Evolutionary conservation across 2,329 filamentous ascomycete species (phyloP).

Genomic region (Fusarium longipes): DNA sequence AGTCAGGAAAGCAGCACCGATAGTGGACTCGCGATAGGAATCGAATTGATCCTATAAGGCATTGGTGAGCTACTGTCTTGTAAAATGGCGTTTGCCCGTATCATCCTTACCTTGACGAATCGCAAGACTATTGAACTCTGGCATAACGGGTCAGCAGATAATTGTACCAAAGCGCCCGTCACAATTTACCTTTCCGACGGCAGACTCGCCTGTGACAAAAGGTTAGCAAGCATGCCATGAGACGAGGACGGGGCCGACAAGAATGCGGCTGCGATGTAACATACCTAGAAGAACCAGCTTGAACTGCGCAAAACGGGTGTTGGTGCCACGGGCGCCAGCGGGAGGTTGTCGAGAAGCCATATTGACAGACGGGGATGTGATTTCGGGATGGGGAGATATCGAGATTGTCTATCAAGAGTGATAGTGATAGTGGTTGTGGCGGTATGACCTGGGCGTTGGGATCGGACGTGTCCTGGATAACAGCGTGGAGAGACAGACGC

Average conservation of each 20-base stretch:
- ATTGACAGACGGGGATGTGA: slow-evolving; percentile 50
- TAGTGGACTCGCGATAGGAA: slow-evolving; percentile 94
- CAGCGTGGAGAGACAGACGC: slow-evolving; percentile 34
- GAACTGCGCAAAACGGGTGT: slow-evolving; percentile 96
- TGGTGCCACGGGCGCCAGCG: slow-evolving; percentile 70
- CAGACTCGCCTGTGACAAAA: slow-evolving; percentile 82
- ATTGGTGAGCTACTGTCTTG: slow-evolving; percentile 28
- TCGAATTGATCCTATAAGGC: slow-evolving; percentile 92
- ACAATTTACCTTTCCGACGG: slow-evolving; percentile 88
- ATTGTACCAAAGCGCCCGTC: slow-evolving; percentile 5
- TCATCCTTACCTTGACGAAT: slow-evolving; percentile 87
- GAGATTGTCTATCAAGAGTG: slow-evolving; percentile 27
- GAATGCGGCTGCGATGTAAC: slow-evolving; percentile 48
- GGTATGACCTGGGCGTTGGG: slow-evolving; percentile 43
- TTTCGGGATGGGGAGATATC: slow-evolving; percentile 39
- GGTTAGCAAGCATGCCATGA: slow-evolving; percentile 52
- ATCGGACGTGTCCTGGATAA: slow-evolving; percentile 46
- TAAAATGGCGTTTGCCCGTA: background rate
- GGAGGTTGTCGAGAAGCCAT: slow-evolving; percentile 88
- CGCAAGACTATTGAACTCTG: slow-evolving; percentile 97
- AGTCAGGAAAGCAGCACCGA: slow-evolving; percentile 97
- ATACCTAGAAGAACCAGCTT: slow-evolving; percentile 96
- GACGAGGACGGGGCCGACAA: slow-evolving; percentile 7
- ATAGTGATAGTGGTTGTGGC: slow-evolving; percentile 34
- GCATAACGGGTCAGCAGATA: slow-evolving; percentile 35